phyloP scores from a whole-genome alignment of 192 early-diverging fungal genomes.

The Coemansia sp. region DNA sequence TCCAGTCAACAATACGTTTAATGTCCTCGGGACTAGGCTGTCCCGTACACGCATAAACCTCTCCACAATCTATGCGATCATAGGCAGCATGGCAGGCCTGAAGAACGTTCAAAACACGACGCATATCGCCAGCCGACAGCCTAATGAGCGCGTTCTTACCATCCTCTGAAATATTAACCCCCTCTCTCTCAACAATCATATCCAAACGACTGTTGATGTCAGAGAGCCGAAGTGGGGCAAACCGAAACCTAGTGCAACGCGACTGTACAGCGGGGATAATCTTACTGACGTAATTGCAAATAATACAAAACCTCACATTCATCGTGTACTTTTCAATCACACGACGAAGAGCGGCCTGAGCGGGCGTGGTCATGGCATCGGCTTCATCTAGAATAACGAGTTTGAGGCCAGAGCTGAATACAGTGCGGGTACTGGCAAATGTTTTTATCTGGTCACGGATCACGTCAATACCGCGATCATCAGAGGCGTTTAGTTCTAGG shows the following conservation, averaged over 20 bases:
- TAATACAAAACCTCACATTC: slow-evolving; percentile 98
- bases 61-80: slow-evolving; percentile 72
- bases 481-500: slow-evolving; percentile 97
- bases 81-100: slow-evolving; percentile 93
- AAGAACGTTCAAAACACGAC: slow-evolving; percentile 92
- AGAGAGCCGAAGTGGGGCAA: slow-evolving; percentile 80
- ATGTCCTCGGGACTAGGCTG: slow-evolving; percentile 90
- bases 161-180: slow-evolving; percentile 79
- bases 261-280: slow-evolving; percentile 98
- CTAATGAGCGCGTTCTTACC: slow-evolving; percentile 81
- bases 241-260: slow-evolving; percentile 97
- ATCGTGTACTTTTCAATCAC: slow-evolving; percentile 99
- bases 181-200: slow-evolving; percentile 70
- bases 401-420: slow-evolving; percentile 93
- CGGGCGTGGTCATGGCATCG: slow-evolving; percentile 93
- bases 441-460: slow-evolving; percentile 98
- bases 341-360: slow-evolving; percentile 91
- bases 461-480: slow-evolving; percentile 97
- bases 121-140: slow-evolving; percentile 96
- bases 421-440: slow-evolving; percentile 95
- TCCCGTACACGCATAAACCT: slow-evolving; percentile 92
- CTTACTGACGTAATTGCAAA: slow-evolving; percentile 98
- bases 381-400: slow-evolving; percentile 97
- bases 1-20: slow-evolving; percentile 71
- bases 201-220: slow-evolving; percentile 83